These are phyloP conservation scores for Actinidia chinensis DNA, from an alignment of 179 eudicot species.

Conservation along the genomic window DNA sequence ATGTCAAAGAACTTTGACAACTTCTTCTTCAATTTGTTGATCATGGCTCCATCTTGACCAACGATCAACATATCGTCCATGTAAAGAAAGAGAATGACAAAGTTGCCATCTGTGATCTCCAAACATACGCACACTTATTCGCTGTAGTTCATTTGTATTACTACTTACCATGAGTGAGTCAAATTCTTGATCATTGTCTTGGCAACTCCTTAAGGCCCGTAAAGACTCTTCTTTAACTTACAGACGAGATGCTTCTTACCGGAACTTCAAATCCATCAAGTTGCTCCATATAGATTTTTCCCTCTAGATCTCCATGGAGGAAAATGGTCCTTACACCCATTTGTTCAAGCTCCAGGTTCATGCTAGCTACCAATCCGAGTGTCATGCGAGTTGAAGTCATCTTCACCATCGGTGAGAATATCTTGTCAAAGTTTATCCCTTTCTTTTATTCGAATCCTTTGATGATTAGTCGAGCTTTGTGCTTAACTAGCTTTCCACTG, in stretches of 20 bases:
- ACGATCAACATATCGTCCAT: no score
- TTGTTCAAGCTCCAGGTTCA: neutral
- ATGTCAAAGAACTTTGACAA: no score
- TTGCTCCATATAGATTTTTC: neutral
- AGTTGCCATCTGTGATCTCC: no score
- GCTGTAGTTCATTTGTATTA: no score
- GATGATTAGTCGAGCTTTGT: neutral
- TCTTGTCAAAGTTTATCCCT: neutral
- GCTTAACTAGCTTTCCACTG: neutral
- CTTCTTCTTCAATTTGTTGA: no score
- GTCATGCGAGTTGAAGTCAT: neutral
- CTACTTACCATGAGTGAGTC: no score
- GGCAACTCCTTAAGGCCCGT: neutral
- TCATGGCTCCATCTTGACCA: no score
- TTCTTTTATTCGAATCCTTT: neutral
- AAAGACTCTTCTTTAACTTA: neutral
- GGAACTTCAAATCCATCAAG: neutral
- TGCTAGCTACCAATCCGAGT: slow-evolving; percentile 9
- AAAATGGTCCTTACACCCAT: neutral
- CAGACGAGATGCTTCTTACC: neutral
- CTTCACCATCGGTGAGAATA: neutral
- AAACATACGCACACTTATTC: no score
- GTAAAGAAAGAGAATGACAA: no score
- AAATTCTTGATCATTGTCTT: no score
- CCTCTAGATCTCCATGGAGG: neutral